phyloP scores from a whole-genome alignment of 2,329 filamentous ascomycete genomes.

The Diaporthe citrichinensis region DNA sequence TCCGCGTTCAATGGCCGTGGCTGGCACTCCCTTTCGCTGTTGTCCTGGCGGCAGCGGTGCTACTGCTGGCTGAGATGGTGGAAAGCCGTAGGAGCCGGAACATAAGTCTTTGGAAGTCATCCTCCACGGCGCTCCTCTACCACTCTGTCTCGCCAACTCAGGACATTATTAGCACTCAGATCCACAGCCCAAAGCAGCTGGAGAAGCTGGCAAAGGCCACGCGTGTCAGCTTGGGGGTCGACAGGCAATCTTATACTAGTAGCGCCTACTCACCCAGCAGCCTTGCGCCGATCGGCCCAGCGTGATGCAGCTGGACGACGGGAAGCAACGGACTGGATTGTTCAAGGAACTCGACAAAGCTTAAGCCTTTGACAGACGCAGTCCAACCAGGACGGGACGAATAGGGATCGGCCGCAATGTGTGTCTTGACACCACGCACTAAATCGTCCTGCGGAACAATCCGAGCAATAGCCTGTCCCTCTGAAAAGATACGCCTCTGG shows the following conservation, averaged over 20 bases:
- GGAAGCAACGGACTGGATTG: neutral
- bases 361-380: neutral
- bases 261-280: neutral
- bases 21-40: conserved; percentile 12
- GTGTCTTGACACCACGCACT: neutral
- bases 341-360: neutral
- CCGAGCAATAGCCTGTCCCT: neutral
- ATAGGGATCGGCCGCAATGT: neutral
- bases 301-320: neutral
- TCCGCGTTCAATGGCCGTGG: conserved; percentile 16
- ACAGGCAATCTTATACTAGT: neutral
- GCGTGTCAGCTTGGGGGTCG: neutral
- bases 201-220: conserved; percentile 15
- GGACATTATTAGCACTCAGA: neutral
- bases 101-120: conserved; percentile 14
- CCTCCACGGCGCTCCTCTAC: conserved; percentile 6
- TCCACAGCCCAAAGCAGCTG: neutral
- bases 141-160: conserved; percentile 3
- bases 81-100: conserved; percentile 8
- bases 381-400: neutral
- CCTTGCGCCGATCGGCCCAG: conserved; percentile 1
- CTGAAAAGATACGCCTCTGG: neutral
- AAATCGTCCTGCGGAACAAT: neutral
- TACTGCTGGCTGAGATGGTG: conserved; percentile 8
- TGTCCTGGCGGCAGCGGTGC: conserved; percentile 4